These are phyloP conservation scores for Tricholoma saponaceum DNA, from an alignment of 768 basidiomycete genomes.

Conservation along the genomic window DNA sequence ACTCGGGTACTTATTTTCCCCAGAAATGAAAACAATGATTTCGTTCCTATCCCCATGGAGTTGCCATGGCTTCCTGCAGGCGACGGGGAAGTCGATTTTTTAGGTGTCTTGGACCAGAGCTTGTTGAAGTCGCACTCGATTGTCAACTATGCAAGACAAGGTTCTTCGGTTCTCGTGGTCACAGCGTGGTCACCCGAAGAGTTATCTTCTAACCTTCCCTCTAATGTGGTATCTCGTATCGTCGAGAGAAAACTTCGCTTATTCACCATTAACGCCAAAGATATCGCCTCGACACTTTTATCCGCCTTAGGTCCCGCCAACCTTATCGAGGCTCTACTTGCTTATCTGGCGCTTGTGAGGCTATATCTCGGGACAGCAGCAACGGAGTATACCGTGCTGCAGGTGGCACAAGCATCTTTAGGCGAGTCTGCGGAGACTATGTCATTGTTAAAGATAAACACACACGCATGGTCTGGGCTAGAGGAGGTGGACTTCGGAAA, in stretches of 20 bases:
- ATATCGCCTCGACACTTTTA: conserved; percentile 41
- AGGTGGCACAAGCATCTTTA: conserved; percentile 44
- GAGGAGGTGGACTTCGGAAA: conserved; percentile 46
- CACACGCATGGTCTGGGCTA: conserved; percentile 64
- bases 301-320: conserved; percentile 28
- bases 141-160: conserved; percentile 58
- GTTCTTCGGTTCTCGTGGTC: conserved; percentile 68
- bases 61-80: conserved; percentile 52
- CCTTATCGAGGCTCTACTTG: conserved; percentile 52
- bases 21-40: conserved; percentile 29
- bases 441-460: conserved; percentile 48
- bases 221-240: conserved; percentile 43
- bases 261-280: conserved; percentile 56
- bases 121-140: conserved; percentile 78
- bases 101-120: conserved; percentile 69
- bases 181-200: conserved; percentile 78
- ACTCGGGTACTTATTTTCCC: conserved; percentile 66
- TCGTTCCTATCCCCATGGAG: conserved; percentile 49
- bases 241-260: conserved; percentile 49
- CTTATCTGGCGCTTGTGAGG: conserved; percentile 79
- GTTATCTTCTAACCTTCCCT: conserved; percentile 61
- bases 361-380: conserved; percentile 74
- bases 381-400: conserved; percentile 46
- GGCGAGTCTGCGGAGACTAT: conserved; percentile 45
- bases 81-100: conserved; percentile 57